Evolutionary conservation across 2,329 filamentous ascomycete genomes (phyloP).

Genomic region (Colletotrichum chrysophilum): DNA sequence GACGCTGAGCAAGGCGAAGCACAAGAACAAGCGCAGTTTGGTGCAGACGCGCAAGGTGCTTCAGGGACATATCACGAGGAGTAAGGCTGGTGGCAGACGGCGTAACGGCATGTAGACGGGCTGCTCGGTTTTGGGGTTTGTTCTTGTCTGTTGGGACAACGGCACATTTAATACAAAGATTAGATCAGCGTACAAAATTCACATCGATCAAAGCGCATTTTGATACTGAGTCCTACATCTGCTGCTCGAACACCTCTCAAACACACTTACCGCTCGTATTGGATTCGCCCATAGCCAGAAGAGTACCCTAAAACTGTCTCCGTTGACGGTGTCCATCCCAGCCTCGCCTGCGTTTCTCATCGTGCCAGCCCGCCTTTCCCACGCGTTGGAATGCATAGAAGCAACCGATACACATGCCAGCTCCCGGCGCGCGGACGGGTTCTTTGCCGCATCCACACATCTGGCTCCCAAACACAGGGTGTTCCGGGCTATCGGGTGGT

Average conservation of each 20-base stretch:
- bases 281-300: not conserved
- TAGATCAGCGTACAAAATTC: not conserved
- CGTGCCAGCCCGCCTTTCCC: not conserved
- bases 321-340: not conserved
- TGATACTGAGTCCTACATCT: not conserved
- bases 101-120: slow-evolving; percentile 58
- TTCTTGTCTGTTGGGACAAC: not conserved
- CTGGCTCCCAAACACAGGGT: not conserved
- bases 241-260: not conserved
- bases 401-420: not conserved
- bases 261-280: not conserved
- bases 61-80: slow-evolving; percentile 80
- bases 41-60: slow-evolving; percentile 83
- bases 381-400: not conserved
- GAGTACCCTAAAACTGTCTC: not conserved
- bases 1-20: slow-evolving; percentile 95
- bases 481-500: not conserved
- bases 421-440: not conserved
- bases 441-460: not conserved
- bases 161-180: not conserved
- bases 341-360: not conserved
- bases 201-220: not conserved
- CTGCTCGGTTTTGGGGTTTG: not conserved
- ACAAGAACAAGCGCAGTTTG: slow-evolving; percentile 93
- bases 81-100: slow-evolving; percentile 83